These are phyloP conservation scores for Pleurozium schreberi DNA, from an alignment of 225 moss, liverwort and hornwort genomes.

Conservation along the genomic window DNA sequence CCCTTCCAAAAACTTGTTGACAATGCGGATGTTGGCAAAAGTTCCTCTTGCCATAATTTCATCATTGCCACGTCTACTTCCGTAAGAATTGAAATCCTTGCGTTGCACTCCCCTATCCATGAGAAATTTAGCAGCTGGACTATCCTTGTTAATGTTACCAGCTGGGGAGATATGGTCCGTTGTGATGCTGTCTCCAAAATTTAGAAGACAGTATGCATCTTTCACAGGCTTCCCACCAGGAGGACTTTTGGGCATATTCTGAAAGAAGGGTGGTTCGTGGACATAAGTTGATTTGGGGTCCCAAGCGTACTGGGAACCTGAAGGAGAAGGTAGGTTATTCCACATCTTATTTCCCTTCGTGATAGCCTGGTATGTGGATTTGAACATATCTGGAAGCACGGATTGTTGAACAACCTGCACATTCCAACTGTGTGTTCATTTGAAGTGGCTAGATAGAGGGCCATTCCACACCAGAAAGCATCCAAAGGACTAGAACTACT, in stretches of 20 bases:
- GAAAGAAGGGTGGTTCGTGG: constrained; percentile 84
- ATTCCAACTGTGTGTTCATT: neutral
- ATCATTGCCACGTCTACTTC: constrained; percentile 93
- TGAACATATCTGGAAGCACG: constrained; percentile 83
- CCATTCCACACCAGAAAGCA: neutral
- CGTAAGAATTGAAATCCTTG: constrained; percentile 93
- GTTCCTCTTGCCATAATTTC: constrained; percentile 89
- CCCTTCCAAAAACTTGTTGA: constrained; percentile 75
- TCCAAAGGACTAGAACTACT: neutral
- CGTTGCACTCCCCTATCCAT: constrained; percentile 46
- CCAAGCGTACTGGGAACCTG: constrained; percentile 73
- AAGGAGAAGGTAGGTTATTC: constrained; percentile 52
- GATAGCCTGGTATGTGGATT: constrained; percentile 53
- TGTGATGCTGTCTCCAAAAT: constrained; percentile 91
- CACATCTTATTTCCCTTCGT: constrained; percentile 78
- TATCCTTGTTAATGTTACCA: constrained; percentile 82
- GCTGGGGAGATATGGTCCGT: constrained; percentile 95
- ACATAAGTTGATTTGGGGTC: constrained; percentile 77
- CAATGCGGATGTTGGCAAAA: constrained; percentile 85
- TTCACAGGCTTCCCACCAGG: constrained; percentile 64
- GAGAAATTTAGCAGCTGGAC: constrained; percentile 73
- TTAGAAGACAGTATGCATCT: constrained; percentile 79
- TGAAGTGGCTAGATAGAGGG: neutral
- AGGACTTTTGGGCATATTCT: constrained; percentile 55
- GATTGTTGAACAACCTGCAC: constrained; percentile 59